Percentiles rank a stretch among this genome's conserved stretches.
Evolutionary conservation across 805 yeast species (phyloP).

Genomic region (Yarrowia sp.): DNA sequence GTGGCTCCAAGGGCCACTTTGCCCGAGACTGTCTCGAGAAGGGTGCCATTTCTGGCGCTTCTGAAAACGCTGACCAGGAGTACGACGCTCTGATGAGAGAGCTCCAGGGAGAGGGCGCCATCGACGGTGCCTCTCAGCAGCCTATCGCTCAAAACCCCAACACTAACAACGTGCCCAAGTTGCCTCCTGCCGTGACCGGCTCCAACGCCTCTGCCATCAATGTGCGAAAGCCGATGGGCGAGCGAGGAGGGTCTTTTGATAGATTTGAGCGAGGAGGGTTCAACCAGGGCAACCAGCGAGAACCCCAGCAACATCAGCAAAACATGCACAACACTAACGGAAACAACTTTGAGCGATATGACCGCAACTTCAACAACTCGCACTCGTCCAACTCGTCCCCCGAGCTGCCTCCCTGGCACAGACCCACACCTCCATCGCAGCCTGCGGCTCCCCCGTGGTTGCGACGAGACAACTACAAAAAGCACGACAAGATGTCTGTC

Average conservation of each 20-base stretch:
- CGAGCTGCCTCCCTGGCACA: conserved; percentile 22
- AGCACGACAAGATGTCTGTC: conserved; percentile 12
- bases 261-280: conserved; percentile 14
- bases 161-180: conserved; percentile 4
- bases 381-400: conserved; percentile 21
- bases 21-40: conserved; percentile 74
- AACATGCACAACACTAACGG: conserved; percentile 15
- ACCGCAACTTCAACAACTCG: conserved; percentile 11
- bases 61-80: conserved; percentile 45
- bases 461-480: conserved; percentile 25
- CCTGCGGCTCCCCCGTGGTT: conserved; percentile 25
- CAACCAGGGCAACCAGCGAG: conserved; percentile 13
- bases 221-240: conserved; percentile 11
- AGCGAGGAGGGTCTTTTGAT: conserved; percentile 16
- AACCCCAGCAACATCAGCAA: conserved; percentile 5
- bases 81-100: conserved; percentile 52
- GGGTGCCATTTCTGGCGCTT: conserved; percentile 1
- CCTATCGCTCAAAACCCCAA: background rate
- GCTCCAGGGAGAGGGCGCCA: conserved; percentile 31
- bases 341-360: conserved; percentile 16
- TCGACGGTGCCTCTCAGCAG: background rate
- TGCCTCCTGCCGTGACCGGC: conserved; percentile 10
- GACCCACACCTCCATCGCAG: conserved; percentile 24
- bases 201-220: conserved; percentile 25
- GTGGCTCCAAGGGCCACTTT: conserved; percentile 83